Evolutionary conservation across 1,284 basidiomycete species (phyloP).

Genomic region (Austroboletus olivaceoglutinosus): DNA sequence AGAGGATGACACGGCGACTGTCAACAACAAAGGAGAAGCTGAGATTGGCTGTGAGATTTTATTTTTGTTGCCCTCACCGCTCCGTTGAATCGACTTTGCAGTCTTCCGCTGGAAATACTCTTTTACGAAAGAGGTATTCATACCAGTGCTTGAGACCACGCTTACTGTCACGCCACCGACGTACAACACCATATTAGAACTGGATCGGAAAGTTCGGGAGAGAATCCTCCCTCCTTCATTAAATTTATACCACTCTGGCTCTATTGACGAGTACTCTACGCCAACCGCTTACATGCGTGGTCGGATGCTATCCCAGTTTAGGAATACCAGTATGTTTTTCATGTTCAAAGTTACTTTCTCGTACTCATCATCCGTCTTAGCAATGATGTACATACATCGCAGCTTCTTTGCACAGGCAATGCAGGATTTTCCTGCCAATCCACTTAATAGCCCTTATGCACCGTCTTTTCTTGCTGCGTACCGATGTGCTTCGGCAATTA

Average conservation of each 20-base stretch:
- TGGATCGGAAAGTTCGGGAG: constrained; percentile 58
- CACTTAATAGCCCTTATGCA: constrained; percentile 59
- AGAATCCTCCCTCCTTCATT: constrained; percentile 50
- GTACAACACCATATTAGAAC: constrained; percentile 54
- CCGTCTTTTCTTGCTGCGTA: constrained; percentile 65
- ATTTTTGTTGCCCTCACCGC: neutral
- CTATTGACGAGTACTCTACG: constrained; percentile 47
- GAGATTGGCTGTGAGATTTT: constrained; percentile 46
- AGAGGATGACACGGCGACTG: constrained; percentile 44
- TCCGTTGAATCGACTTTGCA: constrained; percentile 16
- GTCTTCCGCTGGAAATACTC: constrained; percentile 35
- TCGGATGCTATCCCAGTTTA: constrained; percentile 51
- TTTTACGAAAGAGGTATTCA: constrained; percentile 47
- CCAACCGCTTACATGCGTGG: constrained; percentile 49
- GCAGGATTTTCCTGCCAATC: constrained; percentile 58
- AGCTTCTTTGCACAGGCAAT: constrained; percentile 64
- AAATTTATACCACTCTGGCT: constrained; percentile 45
- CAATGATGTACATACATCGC: constrained; percentile 55
- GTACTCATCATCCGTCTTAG: constrained; percentile 32
- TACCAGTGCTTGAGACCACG: constrained; percentile 49
- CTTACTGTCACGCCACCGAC: constrained; percentile 49
- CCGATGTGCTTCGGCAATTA: constrained; percentile 56
- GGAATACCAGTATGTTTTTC: constrained; percentile 41
- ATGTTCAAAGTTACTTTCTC: neutral
- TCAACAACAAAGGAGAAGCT: constrained; percentile 48